A percentile compares a stretch with the other conserved stretches of the same genome.
These are phyloP conservation scores for Pontederia crassipes DNA, from an alignment of 176 grass and related monocot species.

Conservation along the genomic window DNA sequence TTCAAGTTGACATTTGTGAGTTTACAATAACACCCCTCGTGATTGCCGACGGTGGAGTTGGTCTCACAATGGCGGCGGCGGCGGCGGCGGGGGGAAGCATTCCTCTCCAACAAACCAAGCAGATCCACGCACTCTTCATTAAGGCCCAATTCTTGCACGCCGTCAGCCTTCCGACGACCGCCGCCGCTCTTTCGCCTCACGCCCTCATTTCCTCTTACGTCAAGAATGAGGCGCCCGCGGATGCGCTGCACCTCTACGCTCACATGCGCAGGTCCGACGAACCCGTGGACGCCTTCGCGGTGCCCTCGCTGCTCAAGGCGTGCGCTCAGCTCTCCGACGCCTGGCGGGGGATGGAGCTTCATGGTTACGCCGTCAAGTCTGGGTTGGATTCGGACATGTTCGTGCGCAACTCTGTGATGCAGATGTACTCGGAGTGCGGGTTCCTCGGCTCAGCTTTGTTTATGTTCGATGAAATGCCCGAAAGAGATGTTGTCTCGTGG, in stretches of 20 bases:
- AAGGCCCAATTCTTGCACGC: neutral
- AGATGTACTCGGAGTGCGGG: constrained; percentile 13
- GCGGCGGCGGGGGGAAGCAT: no score
- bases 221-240: neutral
- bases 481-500: constrained; percentile 19
- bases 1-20: no score
- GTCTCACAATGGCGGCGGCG: neutral
- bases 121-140: constrained; percentile 9
- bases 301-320: constrained; percentile 15
- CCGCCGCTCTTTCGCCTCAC: neutral
- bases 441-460: neutral
- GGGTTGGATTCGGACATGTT: constrained; percentile 12
- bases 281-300: constrained; percentile 2
- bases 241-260: constrained; percentile 6
- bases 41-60: no score
- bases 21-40: no score
- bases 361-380: constrained; percentile 10
- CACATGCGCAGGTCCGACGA: constrained; percentile 2
- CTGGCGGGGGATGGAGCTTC: constrained; percentile 12
- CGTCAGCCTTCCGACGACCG: neutral
- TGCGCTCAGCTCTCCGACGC: constrained; percentile 13
- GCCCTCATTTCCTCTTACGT: constrained; percentile 10
- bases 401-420: constrained; percentile 12
- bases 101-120: constrained; percentile 1
- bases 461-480: constrained; percentile 19